These are phyloP conservation scores for Citropsis articulata DNA, from an alignment of 345 rosid species.

Conservation along the genomic window DNA sequence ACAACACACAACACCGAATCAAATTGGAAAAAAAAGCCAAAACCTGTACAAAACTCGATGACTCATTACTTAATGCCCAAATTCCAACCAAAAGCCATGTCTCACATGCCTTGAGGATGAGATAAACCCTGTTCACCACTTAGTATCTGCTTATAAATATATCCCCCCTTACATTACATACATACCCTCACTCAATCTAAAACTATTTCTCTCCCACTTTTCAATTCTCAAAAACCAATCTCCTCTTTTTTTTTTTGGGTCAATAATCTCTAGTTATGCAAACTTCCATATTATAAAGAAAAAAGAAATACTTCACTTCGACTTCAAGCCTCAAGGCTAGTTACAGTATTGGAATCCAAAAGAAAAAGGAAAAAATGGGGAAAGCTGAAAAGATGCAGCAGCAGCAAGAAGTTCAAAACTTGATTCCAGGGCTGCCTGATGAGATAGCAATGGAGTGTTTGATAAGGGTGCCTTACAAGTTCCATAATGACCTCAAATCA, in stretches of 20 bases:
- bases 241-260: no score
- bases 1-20: neutral
- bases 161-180: neutral
- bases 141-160: neutral
- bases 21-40: neutral
- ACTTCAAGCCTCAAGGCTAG: no score
- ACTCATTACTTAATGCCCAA: neutral
- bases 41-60: neutral
- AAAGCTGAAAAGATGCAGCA: neutral
- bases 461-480: conserved; percentile 45
- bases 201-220: neutral
- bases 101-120: neutral
- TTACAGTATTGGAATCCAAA: no score
- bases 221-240: neutral
- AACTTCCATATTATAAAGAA: no score
- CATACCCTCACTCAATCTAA: neutral
- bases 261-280: no score
- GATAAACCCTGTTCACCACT: neutral
- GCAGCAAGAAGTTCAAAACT: conserved; percentile 1
- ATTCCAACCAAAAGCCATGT: neutral
- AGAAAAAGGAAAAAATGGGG: neutral
- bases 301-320: no score
- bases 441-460: conserved; percentile 51
- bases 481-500: conserved; percentile 39
- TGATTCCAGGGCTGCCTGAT: conserved; percentile 52